Conservation (phyloP, 495 filamentous ascomycete genomes). For the Neohortaea acidophila region DNA sequence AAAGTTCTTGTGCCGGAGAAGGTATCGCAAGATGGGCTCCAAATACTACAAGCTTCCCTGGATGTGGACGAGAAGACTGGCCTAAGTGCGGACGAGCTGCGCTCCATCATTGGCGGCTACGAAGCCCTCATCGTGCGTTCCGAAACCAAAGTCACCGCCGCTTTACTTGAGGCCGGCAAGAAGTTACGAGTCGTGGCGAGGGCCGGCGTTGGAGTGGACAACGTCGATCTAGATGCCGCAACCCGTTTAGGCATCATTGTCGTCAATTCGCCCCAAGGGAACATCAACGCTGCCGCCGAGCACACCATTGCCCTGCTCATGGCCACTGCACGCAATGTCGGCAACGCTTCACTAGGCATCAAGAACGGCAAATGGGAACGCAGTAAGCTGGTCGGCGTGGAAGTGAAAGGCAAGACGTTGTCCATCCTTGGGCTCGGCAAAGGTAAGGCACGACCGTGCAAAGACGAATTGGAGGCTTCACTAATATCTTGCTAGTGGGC, state of each 20-base stretch:
- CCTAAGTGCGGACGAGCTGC: constrained; percentile 40
- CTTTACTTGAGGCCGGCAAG: constrained; percentile 40
- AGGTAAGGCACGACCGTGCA: constrained; percentile 21
- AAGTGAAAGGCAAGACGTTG: constrained; percentile 54
- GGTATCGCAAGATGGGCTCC: constrained; percentile 55
- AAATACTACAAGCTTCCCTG: constrained; percentile 39
- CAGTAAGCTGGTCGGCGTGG: constrained; percentile 50
- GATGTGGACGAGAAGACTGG: constrained; percentile 45
- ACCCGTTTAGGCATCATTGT: constrained; percentile 53
- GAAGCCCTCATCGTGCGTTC: constrained; percentile 56
- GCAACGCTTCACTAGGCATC: constrained; percentile 40
- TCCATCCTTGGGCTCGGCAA: constrained; percentile 57
- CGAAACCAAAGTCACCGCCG: constrained; percentile 53
- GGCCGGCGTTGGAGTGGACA: constrained; percentile 62
- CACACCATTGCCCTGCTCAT: constrained; percentile 53
- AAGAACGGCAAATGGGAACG: constrained; percentile 54
- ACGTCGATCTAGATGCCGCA: constrained; percentile 53
- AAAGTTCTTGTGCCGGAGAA: constrained; percentile 58
- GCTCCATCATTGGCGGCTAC: constrained; percentile 43
- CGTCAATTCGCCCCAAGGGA: constrained; percentile 53
- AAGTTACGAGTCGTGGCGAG: constrained; percentile 56
- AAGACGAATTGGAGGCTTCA: not conserved
- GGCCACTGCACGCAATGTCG: constrained; percentile 49
- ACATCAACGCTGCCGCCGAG: constrained; percentile 51
- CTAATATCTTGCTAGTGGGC: constrained; percentile 36